Evolutionary conservation across 371 early-diverging fungal genomes (phyloP), one percentile per base, ranked within the genome.

Genomic region (Funneliformis caledonium): DNA sequence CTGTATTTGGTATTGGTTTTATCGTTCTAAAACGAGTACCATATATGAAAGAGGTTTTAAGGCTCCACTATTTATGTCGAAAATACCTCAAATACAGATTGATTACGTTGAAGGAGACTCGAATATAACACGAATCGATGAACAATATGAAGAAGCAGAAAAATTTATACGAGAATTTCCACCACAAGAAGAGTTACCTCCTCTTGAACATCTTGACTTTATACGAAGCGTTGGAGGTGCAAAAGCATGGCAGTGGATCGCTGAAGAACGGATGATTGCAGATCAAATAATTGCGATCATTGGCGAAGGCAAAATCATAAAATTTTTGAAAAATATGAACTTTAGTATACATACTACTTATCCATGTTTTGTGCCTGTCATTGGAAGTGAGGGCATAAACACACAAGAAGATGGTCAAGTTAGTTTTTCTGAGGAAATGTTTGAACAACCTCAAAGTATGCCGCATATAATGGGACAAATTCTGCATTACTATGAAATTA

Each of bases 401-500:
- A 33, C 22, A 37, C 37, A 37, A 22, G n/a, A 72, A 42, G 22
- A 12, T 7, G 26, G 7, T 11, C 43, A 31, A 72, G 16, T 72
- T 2, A 72, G 2, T 45, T 72, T 19, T 47, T 33, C 42, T 12
- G 77, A 77, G 9, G 48, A 19, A 4, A 22, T 42, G 11, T 64
- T 56, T 19, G 48, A 12, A 47, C 31, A 26, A 77, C 60, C 77
- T 10, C 12, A 65, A 65, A 61, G 31, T 1, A 64, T 3, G 16
- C 19, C 22, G 8, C 33, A 56, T 56, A 12, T 42, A 74, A 16
- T 2, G 14, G 45, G 72, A 48, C 50, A 61, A 61, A 26, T 76
- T 19, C 65, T 77, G 65, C 77, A 77, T 62, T 77, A 77, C 48
- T 77, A 64, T 45, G 77, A 77, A 47, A 64, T 77, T 11, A 77